These are phyloP conservation scores for Suillus clintonianus DNA, from an alignment of 768 basidiomycete genomes.

Conservation along the genomic window DNA sequence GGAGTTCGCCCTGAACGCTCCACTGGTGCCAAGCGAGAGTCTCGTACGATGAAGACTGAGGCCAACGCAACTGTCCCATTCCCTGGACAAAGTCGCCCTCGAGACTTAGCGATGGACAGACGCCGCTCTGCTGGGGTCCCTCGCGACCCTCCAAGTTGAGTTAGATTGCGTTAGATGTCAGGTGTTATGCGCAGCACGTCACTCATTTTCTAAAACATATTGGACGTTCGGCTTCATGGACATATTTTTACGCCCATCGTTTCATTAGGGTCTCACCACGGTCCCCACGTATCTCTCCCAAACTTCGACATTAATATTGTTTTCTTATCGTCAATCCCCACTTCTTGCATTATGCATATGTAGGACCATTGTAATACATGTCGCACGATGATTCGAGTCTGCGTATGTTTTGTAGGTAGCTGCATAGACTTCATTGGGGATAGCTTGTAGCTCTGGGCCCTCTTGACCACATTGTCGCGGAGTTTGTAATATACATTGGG, in stretches of 20 bases:
- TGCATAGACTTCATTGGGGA: neutral
- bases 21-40: slow-evolving; percentile 22
- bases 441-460: neutral
- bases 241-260: slow-evolving; percentile 9
- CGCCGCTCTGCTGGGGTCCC: slow-evolving; percentile 32
- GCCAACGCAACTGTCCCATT: slow-evolving; percentile 31
- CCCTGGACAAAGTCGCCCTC: slow-evolving; percentile 28
- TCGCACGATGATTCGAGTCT: slow-evolving; percentile 5
- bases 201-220: slow-evolving; percentile 10
- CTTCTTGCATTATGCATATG: slow-evolving; percentile 8
- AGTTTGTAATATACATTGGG: slow-evolving; percentile 11
- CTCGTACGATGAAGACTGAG: slow-evolving; percentile 11
- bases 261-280: slow-evolving; percentile 8
- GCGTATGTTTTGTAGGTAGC: slow-evolving; percentile 9
- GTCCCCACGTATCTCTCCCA: neutral
- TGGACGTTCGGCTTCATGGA: slow-evolving; percentile 22
- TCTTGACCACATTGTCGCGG: slow-evolving; percentile 4
- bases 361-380: slow-evolving; percentile 24
- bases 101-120: slow-evolving; percentile 24
- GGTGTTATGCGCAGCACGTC: neutral
- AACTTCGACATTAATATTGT: slow-evolving; percentile 9
- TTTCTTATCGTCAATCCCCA: slow-evolving; percentile 5
- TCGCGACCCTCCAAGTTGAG: slow-evolving; percentile 45
- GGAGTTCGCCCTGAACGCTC: slow-evolving; percentile 28
- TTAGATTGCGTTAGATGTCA: neutral